Conservation (phyloP, 345 rosid genomes). For the Clausena lansium region DNA sequence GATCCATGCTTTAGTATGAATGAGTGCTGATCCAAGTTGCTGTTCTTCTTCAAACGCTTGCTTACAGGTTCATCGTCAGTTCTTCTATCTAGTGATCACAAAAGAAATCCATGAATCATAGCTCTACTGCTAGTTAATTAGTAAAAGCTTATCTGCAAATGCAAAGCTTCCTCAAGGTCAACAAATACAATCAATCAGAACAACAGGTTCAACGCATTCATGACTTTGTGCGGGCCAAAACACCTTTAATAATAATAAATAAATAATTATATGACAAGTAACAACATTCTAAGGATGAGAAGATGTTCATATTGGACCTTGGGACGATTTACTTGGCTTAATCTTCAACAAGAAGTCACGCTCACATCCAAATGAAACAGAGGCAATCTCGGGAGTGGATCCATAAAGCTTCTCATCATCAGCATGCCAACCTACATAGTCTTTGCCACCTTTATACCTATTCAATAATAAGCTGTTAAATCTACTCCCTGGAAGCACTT, state of each 20-base stretch:
- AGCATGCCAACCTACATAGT: constrained; percentile 87
- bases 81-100: constrained; percentile 29
- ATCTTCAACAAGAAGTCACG: constrained; percentile 78
- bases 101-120: not conserved
- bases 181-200: not conserved
- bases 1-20: constrained; percentile 81
- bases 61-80: constrained; percentile 41
- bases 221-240: not conserved
- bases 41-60: constrained; percentile 54
- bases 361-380: constrained; percentile 87
- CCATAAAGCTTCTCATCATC: constrained; percentile 86
- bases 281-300: not conserved
- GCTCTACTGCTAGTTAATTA: not conserved
- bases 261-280: not conserved
- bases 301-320: constrained; percentile 33
- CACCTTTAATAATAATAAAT: not conserved
- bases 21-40: constrained; percentile 39
- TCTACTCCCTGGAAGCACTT: constrained; percentile 69
- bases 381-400: constrained; percentile 69
- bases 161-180: too few species aligned
- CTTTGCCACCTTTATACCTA: constrained; percentile 70
- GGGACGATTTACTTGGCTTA: constrained; percentile 41
- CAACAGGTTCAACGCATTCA: not conserved
- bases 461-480: constrained; percentile 87
- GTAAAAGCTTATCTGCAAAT: too few species aligned